Evolutionary conservation across 495 filamentous ascomycete genomes (phyloP).

Genomic region (Pyrenopolyporus hunteri): DNA sequence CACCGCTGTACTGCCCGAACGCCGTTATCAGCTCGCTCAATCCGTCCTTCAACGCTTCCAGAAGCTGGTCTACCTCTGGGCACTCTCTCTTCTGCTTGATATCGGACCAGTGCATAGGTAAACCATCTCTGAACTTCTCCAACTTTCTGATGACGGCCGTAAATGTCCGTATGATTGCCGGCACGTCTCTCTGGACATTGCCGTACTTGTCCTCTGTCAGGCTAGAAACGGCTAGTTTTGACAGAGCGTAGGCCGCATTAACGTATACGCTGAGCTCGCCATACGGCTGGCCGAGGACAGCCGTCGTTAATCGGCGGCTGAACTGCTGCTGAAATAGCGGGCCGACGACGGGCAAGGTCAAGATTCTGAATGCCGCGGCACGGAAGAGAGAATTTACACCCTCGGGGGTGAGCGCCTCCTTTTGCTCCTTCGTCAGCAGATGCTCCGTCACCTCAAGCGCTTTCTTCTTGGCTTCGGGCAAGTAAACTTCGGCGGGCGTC

Average conservation of each 20-base stretch:
- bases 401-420: slow-evolving; percentile 49
- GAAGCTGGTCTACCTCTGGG: slow-evolving; percentile 67
- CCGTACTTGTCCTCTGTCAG: slow-evolving; percentile 86
- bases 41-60: slow-evolving; percentile 62
- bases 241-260: slow-evolving; percentile 73
- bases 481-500: slow-evolving; percentile 49
- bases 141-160: slow-evolving; percentile 69
- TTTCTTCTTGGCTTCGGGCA: slow-evolving; percentile 49
- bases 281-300: slow-evolving; percentile 72
- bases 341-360: slow-evolving; percentile 63
- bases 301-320: slow-evolving; percentile 60
- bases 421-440: slow-evolving; percentile 53
- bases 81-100: slow-evolving; percentile 54
- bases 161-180: slow-evolving; percentile 71
- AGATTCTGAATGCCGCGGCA: slow-evolving; percentile 39
- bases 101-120: slow-evolving; percentile 85
- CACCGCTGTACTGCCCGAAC: slow-evolving; percentile 73
- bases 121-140: slow-evolving; percentile 65
- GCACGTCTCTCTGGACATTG: slow-evolving; percentile 79
- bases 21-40: slow-evolving; percentile 65
- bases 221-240: slow-evolving; percentile 70
- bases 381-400: slow-evolving; percentile 47
- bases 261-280: slow-evolving; percentile 67
- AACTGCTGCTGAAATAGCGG: slow-evolving; percentile 74
- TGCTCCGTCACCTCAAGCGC: slow-evolving; percentile 44